A percentile compares a stretch with the other conserved stretches of the same genome.
Conservation (phyloP, 345 rosid genomes). For the Lepidium sativum region DNA sequence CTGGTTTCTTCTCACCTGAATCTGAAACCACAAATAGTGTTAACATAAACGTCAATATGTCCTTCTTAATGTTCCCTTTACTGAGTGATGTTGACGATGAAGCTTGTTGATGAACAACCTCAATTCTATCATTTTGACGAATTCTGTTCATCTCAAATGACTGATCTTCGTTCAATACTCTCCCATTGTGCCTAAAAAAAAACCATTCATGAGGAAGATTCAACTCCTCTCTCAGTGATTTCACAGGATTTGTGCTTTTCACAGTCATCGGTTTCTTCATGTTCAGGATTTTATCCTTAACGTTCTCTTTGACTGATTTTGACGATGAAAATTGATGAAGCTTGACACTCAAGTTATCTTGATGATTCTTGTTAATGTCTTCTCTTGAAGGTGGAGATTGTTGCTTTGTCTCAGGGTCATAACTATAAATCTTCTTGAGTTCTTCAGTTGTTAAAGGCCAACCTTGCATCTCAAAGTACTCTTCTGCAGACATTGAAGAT, state of each 20-base stretch:
- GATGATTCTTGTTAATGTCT: too few relatives aligned
- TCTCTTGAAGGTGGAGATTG: too few relatives aligned
- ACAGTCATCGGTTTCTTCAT: too few relatives aligned
- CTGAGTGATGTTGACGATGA: too few relatives aligned
- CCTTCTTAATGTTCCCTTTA: too few relatives aligned
- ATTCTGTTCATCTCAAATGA: constrained; percentile 78
- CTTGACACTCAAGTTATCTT: too few relatives aligned
- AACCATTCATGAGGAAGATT: constrained; percentile 60
- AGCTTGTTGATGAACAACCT: constrained; percentile 25
- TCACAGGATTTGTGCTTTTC: too few relatives aligned
- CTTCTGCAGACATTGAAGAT: not conserved
- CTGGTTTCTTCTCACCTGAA: too few relatives aligned
- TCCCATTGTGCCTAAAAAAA: constrained; percentile 58
- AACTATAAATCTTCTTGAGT: not conserved
- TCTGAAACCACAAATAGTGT: too few relatives aligned
- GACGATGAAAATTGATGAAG: not conserved
- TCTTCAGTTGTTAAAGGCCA: not conserved
- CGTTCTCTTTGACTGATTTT: constrained; percentile 1
- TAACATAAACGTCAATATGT: too few relatives aligned
- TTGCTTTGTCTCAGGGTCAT: not conserved
- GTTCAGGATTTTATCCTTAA: too few relatives aligned
- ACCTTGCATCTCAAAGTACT: not conserved
- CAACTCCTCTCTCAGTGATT: not conserved
- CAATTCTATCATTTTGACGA: constrained; percentile 50
- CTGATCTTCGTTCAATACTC: constrained; percentile 73